Conservation (phyloP, 1,284 basidiomycete species). For the Trichosporon inkin region DNA sequence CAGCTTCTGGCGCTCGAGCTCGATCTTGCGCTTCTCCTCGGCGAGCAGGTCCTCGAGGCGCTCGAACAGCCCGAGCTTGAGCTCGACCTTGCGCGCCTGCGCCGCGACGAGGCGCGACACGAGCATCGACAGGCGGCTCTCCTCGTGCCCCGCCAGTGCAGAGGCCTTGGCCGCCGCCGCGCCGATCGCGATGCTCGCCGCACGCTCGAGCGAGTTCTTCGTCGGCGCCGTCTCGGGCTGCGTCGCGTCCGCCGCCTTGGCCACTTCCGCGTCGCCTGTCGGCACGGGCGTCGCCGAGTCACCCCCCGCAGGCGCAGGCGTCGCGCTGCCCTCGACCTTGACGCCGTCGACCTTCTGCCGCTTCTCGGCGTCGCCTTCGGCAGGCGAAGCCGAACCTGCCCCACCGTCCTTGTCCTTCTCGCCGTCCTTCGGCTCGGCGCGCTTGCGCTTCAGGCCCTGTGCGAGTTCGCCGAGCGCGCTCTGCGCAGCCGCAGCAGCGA, state of each 20-base stretch:
- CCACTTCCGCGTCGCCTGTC: slow-evolving; percentile 17
- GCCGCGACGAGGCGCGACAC: slow-evolving; percentile 83
- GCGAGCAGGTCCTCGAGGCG: slow-evolving; percentile 83
- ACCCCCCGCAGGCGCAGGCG: slow-evolving; percentile 21
- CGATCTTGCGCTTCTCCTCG: slow-evolving; percentile 59
- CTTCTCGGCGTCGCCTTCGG: slow-evolving; percentile 27
- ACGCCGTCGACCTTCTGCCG: slow-evolving; percentile 19
- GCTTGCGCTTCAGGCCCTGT: slow-evolving; percentile 64
- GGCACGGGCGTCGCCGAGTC: slow-evolving; percentile 17
- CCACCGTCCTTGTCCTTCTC: slow-evolving; percentile 20
- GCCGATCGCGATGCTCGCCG: slow-evolving; percentile 76
- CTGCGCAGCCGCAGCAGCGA: slow-evolving; percentile 91
- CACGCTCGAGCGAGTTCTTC: slow-evolving; percentile 70
- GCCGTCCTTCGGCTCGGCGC: slow-evolving; percentile 37
- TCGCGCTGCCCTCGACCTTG: slow-evolving; percentile 22
- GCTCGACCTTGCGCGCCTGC: slow-evolving; percentile 86
- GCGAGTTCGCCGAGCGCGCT: slow-evolving; percentile 66
- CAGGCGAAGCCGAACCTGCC: slow-evolving; percentile 20
- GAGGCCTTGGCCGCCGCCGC: slow-evolving; percentile 84
- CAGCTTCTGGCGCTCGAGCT: slow-evolving; percentile 44
- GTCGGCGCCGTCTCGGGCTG: slow-evolving; percentile 54
- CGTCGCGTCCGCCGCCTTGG: slow-evolving; percentile 40
- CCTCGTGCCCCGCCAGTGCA: slow-evolving; percentile 77
- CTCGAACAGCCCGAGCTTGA: slow-evolving; percentile 89
- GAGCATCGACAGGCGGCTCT: slow-evolving; percentile 71